Evolutionary conservation across 805 yeast genomes (phyloP).

Genomic region (Yamadazyma olivae): DNA sequence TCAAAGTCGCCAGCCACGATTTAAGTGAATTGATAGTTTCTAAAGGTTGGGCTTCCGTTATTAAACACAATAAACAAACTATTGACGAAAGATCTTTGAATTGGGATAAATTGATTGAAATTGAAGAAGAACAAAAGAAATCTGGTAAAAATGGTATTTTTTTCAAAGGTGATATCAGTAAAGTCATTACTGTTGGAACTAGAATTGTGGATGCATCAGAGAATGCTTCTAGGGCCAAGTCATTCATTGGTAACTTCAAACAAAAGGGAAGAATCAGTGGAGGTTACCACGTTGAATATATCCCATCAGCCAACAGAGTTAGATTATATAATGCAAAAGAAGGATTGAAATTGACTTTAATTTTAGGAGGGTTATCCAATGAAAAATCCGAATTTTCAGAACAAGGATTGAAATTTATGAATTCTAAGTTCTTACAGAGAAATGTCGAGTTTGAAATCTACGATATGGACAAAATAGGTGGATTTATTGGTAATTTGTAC

Average conservation of each 20-base stretch:
- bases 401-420: constrained; percentile 53
- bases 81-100: constrained; percentile 62
- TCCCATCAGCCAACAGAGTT: constrained; percentile 65
- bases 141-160: constrained; percentile 59
- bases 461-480: constrained; percentile 74
- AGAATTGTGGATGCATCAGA: constrained; percentile 81
- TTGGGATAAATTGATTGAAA: constrained; percentile 75
- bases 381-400: constrained; percentile 37
- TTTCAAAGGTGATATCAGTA: constrained; percentile 40
- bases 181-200: constrained; percentile 52
- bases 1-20: constrained; percentile 54
- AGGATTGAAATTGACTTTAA: constrained; percentile 63
- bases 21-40: constrained; percentile 59
- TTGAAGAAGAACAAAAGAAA: constrained; percentile 58
- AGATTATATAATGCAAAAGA: constrained; percentile 69
- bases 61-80: constrained; percentile 73
- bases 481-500: constrained; percentile 71
- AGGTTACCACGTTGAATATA: constrained; percentile 67
- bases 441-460: constrained; percentile 68
- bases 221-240: constrained; percentile 64
- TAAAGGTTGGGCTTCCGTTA: constrained; percentile 73
- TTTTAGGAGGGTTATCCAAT: constrained; percentile 69
- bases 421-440: constrained; percentile 61
- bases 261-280: constrained; percentile 64
- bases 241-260: constrained; percentile 67